Evolutionary conservation across 305 asterid species (phyloP).

Genomic region (Fraxinus velutina): DNA sequence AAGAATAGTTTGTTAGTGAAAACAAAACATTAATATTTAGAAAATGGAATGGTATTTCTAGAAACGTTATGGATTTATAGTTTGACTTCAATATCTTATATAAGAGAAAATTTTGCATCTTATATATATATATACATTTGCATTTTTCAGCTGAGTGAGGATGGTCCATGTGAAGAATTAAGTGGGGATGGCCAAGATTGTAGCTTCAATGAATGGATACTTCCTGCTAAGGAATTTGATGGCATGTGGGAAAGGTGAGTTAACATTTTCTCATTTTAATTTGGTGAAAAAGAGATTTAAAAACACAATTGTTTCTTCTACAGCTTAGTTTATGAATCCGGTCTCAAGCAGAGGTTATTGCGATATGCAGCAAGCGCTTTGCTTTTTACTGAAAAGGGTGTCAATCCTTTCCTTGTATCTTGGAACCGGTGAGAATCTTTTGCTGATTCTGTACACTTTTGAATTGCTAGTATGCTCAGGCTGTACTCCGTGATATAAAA

Average conservation of each 20-base stretch:
- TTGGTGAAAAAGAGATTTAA: slow-evolving; percentile 13
- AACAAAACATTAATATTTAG: neutral
- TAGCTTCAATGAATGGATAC: slow-evolving; percentile 92
- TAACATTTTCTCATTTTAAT: slow-evolving; percentile 7
- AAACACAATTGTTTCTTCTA: slow-evolving; percentile 29
- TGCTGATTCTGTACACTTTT: slow-evolving; percentile 10
- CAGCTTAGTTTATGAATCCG: slow-evolving; percentile 94
- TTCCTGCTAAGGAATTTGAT: slow-evolving; percentile 95
- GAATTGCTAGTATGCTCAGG: slow-evolving; percentile 3
- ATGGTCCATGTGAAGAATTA: slow-evolving; percentile 97
- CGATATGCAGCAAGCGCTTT: slow-evolving; percentile 93
- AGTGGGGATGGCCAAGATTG: slow-evolving; percentile 76
- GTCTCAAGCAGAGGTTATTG: slow-evolving; percentile 87
- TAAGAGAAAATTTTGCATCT: slow-evolving; percentile 13
- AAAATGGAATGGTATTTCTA: neutral
- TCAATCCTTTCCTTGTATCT: slow-evolving; percentile 82
- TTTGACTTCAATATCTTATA: neutral
- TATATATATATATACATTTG: slow-evolving; percentile 17
- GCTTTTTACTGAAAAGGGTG: slow-evolving; percentile 96
- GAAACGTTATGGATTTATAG: neutral
- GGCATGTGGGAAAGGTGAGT: slow-evolving; percentile 98
- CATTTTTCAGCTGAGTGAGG: slow-evolving; percentile 76
- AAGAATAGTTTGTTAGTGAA: neutral
- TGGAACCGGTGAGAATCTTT: slow-evolving; percentile 77
- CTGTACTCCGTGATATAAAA: neutral